A percentile compares a stretch with the other conserved stretches of the same genome.
Conservation (phyloP, 1,284 basidiomycete genomes). For the Ganoderma leucocontextum region DNA sequence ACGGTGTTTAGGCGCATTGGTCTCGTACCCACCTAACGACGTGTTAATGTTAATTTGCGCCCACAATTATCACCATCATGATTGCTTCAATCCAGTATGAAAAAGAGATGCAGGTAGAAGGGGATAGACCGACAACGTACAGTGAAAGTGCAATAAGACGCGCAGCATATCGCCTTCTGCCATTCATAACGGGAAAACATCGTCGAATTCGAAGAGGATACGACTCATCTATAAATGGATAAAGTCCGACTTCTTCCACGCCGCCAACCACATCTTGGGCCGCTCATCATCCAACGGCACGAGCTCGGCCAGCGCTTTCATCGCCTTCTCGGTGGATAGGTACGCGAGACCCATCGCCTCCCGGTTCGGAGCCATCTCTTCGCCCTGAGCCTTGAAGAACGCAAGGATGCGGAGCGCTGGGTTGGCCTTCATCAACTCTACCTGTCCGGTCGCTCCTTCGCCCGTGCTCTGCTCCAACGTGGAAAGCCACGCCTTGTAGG, state of each 20-base stretch:
- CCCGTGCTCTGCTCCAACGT: slow-evolving; percentile 26
- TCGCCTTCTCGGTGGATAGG: slow-evolving; percentile 26
- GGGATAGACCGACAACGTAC: too few species aligned
- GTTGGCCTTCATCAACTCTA: slow-evolving; percentile 39
- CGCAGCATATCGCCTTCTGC: too few species aligned
- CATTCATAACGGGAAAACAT: neutral
- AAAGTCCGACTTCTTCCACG: slow-evolving; percentile 26
- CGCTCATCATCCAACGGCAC: slow-evolving; percentile 18
- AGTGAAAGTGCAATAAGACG: too few species aligned
- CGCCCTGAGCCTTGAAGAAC: slow-evolving; percentile 37
- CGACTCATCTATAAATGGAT: neutral
- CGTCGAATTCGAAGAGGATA: neutral
- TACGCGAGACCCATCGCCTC: slow-evolving; percentile 28
- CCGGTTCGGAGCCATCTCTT: slow-evolving; percentile 12
- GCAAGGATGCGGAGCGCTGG: slow-evolving; percentile 43
- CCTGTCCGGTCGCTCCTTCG: slow-evolving; percentile 37
- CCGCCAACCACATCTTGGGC: slow-evolving; percentile 22
- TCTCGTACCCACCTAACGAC: too few species aligned
- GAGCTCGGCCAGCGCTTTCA: slow-evolving; percentile 18
- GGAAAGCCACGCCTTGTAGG: slow-evolving; percentile 35
- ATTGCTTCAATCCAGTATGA: too few species aligned
- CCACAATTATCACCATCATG: too few species aligned
- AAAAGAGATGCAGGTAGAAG: too few species aligned
- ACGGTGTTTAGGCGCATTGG: too few species aligned
- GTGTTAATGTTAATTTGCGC: too few species aligned